These are phyloP conservation scores for Melanopsichium pennsylvanicum DNA, from an alignment of 1,284 basidiomycete species.

Conservation along the genomic window DNA sequence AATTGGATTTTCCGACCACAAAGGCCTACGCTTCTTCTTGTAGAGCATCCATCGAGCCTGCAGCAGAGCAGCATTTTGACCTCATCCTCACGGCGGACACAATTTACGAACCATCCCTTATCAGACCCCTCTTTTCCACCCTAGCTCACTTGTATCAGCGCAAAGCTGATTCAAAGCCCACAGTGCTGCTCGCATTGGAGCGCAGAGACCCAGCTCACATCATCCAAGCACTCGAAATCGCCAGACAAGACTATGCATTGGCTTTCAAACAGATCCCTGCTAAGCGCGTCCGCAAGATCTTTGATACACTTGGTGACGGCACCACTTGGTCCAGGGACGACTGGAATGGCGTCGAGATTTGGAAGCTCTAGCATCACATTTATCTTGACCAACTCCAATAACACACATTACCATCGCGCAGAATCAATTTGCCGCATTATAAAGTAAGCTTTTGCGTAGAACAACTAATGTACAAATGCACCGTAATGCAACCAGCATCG, in stretches of 20 bases:
- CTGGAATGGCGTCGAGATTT: constrained; percentile 80
- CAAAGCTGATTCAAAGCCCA: constrained; percentile 67
- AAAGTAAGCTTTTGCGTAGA: background rate
- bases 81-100: constrained; percentile 86
- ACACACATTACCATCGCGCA: no score
- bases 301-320: constrained; percentile 71
- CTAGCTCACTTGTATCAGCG: constrained; percentile 69
- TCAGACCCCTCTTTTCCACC: constrained; percentile 77
- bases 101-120: constrained; percentile 75
- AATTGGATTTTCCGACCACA: constrained; percentile 4
- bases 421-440: no score
- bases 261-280: constrained; percentile 72
- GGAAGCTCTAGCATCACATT: constrained; percentile 69
- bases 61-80: constrained; percentile 68
- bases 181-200: constrained; percentile 66
- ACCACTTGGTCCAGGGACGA: constrained; percentile 72
- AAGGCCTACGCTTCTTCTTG: background rate
- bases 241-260: constrained; percentile 70
- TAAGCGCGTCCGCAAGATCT: constrained; percentile 73
- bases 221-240: constrained; percentile 25
- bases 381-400: background rate
- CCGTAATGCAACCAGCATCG: background rate
- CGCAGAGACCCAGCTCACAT: constrained; percentile 30
- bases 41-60: background rate
- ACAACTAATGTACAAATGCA: constrained; percentile 33